Evolutionary conservation across 1,284 basidiomycete genomes (phyloP).

Genomic region (Dichomitus squalens): DNA sequence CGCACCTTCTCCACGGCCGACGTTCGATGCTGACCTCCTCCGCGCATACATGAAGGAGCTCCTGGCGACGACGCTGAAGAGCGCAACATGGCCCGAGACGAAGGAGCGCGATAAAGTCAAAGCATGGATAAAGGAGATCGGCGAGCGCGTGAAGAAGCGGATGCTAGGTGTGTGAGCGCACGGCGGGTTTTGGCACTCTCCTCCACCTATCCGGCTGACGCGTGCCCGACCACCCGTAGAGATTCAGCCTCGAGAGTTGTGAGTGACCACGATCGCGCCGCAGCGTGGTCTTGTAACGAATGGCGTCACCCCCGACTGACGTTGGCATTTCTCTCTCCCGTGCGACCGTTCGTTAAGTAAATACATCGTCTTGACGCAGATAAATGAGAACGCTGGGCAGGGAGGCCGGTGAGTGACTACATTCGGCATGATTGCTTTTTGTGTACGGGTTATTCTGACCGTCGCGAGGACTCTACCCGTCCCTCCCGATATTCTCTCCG

Average conservation of each 20-base stretch:
- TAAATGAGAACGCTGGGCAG: slow-evolving; percentile 79
- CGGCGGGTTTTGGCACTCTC: not conserved
- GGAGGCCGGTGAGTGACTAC: slow-evolving; percentile 64
- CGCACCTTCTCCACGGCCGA: slow-evolving; percentile 57
- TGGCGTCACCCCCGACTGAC: not conserved
- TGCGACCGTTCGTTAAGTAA: slow-evolving; percentile 50
- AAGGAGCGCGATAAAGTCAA: slow-evolving; percentile 71
- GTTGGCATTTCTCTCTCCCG: not conserved
- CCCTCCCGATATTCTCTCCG: slow-evolving; percentile 2
- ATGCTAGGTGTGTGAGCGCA: slow-evolving; percentile 54
- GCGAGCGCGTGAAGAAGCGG: slow-evolving; percentile 77
- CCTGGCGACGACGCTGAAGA: slow-evolving; percentile 65
- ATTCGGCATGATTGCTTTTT: not conserved
- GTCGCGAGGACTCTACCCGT: not conserved
- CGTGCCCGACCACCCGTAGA: slow-evolving; percentile 38
- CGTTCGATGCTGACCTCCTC: slow-evolving; percentile 72
- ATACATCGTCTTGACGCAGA: slow-evolving; percentile 81
- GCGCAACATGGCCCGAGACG: slow-evolving; percentile 62
- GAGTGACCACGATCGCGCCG: slow-evolving; percentile 38
- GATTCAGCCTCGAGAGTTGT: slow-evolving; percentile 80
- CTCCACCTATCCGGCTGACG: not conserved
- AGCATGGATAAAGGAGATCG: slow-evolving; percentile 79
- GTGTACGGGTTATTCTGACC: slow-evolving; percentile 6
- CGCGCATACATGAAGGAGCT: slow-evolving; percentile 80
- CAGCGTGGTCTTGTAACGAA: not conserved